Evolutionary conservation across 495 filamentous ascomycete genomes (phyloP), one percentile per base, ranked within the genome.

Genomic region (Penicilliopsis zonata): DNA sequence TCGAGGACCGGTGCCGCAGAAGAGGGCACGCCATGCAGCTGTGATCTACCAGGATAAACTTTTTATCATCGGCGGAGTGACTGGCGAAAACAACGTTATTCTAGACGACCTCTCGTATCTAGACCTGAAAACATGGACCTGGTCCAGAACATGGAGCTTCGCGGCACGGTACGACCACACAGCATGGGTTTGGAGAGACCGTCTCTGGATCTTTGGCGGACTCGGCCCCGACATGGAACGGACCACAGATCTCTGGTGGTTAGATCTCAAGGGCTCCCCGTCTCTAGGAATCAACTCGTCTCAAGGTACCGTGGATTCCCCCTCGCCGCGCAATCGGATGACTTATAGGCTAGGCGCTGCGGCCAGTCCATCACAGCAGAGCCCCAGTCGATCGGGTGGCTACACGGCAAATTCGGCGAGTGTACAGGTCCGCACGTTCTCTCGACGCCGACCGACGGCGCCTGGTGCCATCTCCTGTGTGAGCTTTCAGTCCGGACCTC

Each of bases 161-260:
- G 86, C 92, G 12, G 72, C 82, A 16, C 73, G 90, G 9, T 98
- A 92, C 47, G 90, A 98, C 42, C 92, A 98, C 50, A 80, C 84
- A 3, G 84, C 82, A 15, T 94, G 83, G 70, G 73, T 94, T 26
- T 94, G 86, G 80, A 75, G 78, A 33, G 86, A 82, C 23, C 74
- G 83, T 19, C 76, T 98, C 18, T 98, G 88, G 88, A 86, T 95
- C n/a, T 95, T 88, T 57, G 90, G 90, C 21, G 90, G 90, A 14
- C 61, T 96, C 31, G 83, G 81, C 30, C 83, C 86, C 35, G 86
- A 94, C 37, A 93, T 94, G 86, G 87, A 94, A 53, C 84, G 88
- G 44, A 82, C 80, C 31, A 86, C 83, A 24, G 90, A 98, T 55
- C 69, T 98, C 18, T 94, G 86, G 79, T 95, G 88, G 82, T 64